Base-by-base conservation (phyloP, 2,329 filamentous ascomycete species). In the Septoria linicola region DNA sequence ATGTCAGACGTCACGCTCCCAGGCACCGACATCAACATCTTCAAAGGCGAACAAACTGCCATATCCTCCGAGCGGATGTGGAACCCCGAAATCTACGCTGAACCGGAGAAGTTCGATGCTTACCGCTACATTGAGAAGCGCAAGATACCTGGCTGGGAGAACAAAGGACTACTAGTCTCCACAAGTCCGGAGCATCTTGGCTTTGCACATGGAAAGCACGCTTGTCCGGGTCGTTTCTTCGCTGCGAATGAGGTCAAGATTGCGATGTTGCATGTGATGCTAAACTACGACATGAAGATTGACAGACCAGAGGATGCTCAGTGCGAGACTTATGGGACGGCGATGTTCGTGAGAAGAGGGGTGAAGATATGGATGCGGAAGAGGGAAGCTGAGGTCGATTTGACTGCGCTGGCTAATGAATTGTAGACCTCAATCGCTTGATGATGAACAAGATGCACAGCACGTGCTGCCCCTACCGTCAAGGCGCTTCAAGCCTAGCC, bases 201-300 rank as follows among this genome's bases (percentile, higher is more conserved):
- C 1, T 68, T 67, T 51, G 61, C 63, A 10, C 57, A 64, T 35
- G 68, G 68, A 14, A 58, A 61, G 19, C 66, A 70, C 35, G 66
- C 63, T 10, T 68, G 68, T 43, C 67, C 68, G 3, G 68, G 68
- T 1, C 53, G 68, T 13, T 69, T 69, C 54, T 68, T 71, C 39
- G 68, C 65, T n/a, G 53, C 58, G 13, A 66, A 67, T 41, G 65
- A 67, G 46, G 61, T 69, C 41, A 70, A 70, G 51, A 60, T 69
- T 34, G 57, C 64, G 1, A 50, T 71, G 36, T 58, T 59, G 13
- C 61, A 68, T 50, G 46, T 70, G 17, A 44, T 68, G 21, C 45
- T 68, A n/a, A 64, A 68, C 46, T 70, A 70, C 43, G 67, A 71
- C 49, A 58, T 68, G 35, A 57, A 61, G 40, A 39, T 68, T 11